Evolutionary conservation across 2,329 filamentous ascomycete genomes (phyloP).

Genomic region (Scedosporium minutisporum): DNA sequence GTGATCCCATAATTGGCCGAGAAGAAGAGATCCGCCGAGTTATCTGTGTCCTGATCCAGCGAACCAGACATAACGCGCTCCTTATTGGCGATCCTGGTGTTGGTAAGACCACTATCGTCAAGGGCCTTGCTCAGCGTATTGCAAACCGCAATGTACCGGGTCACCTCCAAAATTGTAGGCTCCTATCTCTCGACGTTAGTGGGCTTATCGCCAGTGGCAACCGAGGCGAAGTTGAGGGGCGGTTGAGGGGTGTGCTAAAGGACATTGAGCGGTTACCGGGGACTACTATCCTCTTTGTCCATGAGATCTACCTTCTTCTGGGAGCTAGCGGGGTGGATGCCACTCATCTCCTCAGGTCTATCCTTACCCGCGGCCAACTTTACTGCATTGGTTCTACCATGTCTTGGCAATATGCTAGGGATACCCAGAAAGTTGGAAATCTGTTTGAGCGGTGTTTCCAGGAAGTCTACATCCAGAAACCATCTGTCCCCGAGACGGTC

Average conservation of each 20-base stretch:
- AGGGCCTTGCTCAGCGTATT: conserved; percentile 89
- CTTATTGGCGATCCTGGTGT: conserved; percentile 97
- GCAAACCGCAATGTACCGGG: conserved; percentile 95
- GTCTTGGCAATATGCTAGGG: conserved; percentile 90
- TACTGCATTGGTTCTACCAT: conserved; percentile 98
- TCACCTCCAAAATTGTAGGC: conserved; percentile 84
- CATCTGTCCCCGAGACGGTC: conserved; percentile 76
- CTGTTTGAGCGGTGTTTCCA: conserved; percentile 96
- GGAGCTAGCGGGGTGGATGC: conserved; percentile 98
- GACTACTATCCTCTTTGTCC: conserved; percentile 95
- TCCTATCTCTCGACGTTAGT: conserved; percentile 91
- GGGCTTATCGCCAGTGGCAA: conserved; percentile 94
- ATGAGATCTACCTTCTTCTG: conserved; percentile 98
- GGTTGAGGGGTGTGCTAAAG: conserved; percentile 98
- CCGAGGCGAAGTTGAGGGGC: conserved; percentile 95
- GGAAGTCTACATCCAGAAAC: conserved; percentile 94
- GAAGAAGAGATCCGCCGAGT: conserved; percentile 93
- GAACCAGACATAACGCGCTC: conserved; percentile 98
- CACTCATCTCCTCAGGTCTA: conserved; percentile 93
- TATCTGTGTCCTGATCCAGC: conserved; percentile 78
- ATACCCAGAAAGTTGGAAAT: conserved; percentile 92
- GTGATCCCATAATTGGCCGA: conserved; percentile 92
- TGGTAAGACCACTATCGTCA: conserved; percentile 95
- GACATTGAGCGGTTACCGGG: conserved; percentile 93
- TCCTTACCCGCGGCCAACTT: conserved; percentile 90